Percentiles rank a stretch among this genome's conserved stretches.
These are phyloP conservation scores for Beta vulgaris DNA, from an alignment of 148 eudicot genomes.

Conservation along the genomic window DNA sequence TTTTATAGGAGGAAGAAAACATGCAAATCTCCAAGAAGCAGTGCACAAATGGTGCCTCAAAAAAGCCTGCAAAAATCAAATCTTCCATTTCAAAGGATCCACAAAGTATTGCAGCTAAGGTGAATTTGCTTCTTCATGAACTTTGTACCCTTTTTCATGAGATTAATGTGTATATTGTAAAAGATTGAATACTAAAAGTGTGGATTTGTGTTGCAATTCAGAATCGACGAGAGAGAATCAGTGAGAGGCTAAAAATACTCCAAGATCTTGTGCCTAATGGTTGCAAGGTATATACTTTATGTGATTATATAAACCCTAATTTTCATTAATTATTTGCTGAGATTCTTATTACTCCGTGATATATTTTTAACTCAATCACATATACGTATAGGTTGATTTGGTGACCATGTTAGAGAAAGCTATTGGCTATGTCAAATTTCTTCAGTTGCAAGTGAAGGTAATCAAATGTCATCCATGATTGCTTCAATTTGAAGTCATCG, in stretches of 20 bases:
- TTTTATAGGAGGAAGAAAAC: constrained; percentile 53
- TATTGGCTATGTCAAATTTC: constrained; percentile 89
- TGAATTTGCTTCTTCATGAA: constrained; percentile 21
- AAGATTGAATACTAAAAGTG: not conserved
- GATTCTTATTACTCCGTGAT: not conserved
- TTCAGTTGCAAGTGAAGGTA: constrained; percentile 96
- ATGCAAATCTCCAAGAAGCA: constrained; percentile 70
- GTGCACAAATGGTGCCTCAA: constrained; percentile 46
- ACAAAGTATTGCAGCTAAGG: constrained; percentile 98
- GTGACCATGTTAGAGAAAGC: constrained; percentile 98
- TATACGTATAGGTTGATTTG: constrained; percentile 70
- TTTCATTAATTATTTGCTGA: not conserved
- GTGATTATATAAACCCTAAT: constrained; percentile 7
- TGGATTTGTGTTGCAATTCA: constrained; percentile 15
- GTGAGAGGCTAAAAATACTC: constrained; percentile 81
- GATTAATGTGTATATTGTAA: not conserved
- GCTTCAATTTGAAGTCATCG: not conserved
- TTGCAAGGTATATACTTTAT: constrained; percentile 51
- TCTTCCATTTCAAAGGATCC: constrained; percentile 68
- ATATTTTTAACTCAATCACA: not conserved
- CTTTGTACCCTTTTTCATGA: not conserved
- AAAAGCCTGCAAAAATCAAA: constrained; percentile 57
- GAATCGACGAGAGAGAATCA: constrained; percentile 94
- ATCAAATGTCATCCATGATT: not conserved
- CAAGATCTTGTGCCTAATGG: constrained; percentile 99